Percentiles rank a stretch among this genome's conserved stretches.
Conservation (phyloP, 306 rosid genomes). For the Acmispon strigosus region DNA sequence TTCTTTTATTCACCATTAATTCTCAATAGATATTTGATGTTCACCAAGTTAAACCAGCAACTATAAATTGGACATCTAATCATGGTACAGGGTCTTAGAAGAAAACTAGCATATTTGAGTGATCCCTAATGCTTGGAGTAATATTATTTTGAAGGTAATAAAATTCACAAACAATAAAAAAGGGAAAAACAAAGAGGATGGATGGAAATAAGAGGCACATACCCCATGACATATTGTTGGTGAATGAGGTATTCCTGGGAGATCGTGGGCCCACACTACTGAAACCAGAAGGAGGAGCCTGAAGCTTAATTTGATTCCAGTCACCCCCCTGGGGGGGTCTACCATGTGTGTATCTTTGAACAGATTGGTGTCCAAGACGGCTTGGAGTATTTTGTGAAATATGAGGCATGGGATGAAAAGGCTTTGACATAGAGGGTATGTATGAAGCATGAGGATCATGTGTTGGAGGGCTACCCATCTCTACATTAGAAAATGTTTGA, state of each 20-base stretch:
- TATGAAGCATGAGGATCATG: conserved; percentile 57
- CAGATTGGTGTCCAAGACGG: conserved; percentile 86
- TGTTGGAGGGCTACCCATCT: conserved; percentile 63
- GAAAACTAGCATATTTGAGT: background rate
- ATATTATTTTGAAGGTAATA: background rate
- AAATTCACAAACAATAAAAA: background rate
- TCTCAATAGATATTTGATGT: no score
- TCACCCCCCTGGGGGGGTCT: conserved; percentile 59
- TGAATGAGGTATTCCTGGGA: conserved; percentile 65
- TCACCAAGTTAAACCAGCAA: no score
- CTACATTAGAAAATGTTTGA: conserved; percentile 61
- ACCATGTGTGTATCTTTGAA: conserved; percentile 60
- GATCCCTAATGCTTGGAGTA: background rate
- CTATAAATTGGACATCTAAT: background rate
- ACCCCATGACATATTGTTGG: conserved; percentile 86
- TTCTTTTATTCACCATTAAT: no score
- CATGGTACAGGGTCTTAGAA: background rate
- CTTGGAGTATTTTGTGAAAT: conserved; percentile 73
- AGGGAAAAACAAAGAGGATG: conserved; percentile 8
- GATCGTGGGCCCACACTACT: conserved; percentile 66
- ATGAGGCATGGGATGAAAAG: conserved; percentile 70
- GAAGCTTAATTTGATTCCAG: conserved; percentile 77
- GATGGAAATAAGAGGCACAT: conserved; percentile 26
- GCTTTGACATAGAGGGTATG: conserved; percentile 50
- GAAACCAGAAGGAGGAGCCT: conserved; percentile 58